A percentile compares a stretch with the other conserved stretches of the same genome.
phyloP scores from a whole-genome alignment of 1,284 basidiomycete species.

The Sparassis latifolia region DNA sequence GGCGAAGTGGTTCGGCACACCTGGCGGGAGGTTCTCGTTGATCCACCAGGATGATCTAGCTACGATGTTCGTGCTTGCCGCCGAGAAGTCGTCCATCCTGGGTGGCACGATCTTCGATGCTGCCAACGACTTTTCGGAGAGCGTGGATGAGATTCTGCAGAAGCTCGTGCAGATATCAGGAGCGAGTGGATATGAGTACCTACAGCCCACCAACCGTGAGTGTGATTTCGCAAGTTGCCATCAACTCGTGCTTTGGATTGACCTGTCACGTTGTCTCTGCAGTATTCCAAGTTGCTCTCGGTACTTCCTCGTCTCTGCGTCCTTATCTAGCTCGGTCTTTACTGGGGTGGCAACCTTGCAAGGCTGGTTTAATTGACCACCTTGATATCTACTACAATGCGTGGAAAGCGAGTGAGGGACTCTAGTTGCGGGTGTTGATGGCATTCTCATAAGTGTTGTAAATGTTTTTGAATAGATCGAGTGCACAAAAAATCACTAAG shows the following conservation, averaged over 20 bases:
- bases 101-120: slow-evolving; percentile 41
- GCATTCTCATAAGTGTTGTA: no score
- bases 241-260: background rate
- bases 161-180: slow-evolving; percentile 38
- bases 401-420: slow-evolving; percentile 26
- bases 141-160: slow-evolving; percentile 37
- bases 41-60: slow-evolving; percentile 49
- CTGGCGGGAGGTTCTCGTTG: slow-evolving; percentile 35
- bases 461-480: no score
- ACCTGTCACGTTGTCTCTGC: slow-evolving; percentile 7
- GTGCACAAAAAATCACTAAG: no score
- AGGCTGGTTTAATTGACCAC: slow-evolving; percentile 39
- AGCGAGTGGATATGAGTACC: slow-evolving; percentile 27
- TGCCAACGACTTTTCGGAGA: slow-evolving; percentile 38
- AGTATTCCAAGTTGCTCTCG: slow-evolving; percentile 30
- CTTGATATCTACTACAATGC: slow-evolving; percentile 39
- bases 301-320: slow-evolving; percentile 25
- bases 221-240: slow-evolving; percentile 4
- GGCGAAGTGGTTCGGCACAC: slow-evolving; percentile 33
- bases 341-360: slow-evolving; percentile 43
- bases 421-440: background rate
- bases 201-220: slow-evolving; percentile 30
- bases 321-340: slow-evolving; percentile 39
- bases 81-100: slow-evolving; percentile 35
- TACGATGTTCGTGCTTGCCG: slow-evolving; percentile 37